phyloP scores from a whole-genome alignment of 139 green algal genomes.

The Picochlorum sp. region DNA sequence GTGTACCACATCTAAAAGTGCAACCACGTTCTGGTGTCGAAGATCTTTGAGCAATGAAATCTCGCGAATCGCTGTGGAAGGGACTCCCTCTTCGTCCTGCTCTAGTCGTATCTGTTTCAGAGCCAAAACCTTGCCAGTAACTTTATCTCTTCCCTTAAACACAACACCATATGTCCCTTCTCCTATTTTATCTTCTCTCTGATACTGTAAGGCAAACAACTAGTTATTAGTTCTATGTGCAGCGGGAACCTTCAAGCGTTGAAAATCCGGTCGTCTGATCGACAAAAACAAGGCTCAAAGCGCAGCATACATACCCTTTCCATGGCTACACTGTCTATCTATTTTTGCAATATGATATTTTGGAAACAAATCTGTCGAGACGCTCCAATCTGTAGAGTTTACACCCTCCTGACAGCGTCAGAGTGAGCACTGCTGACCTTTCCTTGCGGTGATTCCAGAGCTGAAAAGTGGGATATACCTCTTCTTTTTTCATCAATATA shows the following conservation, averaged over 20 bases:
- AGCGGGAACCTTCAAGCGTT: too few species aligned
- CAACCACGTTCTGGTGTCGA: slow-evolving; percentile 70
- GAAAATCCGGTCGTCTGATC: too few species aligned
- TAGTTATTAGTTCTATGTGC: neutral
- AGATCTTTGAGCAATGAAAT: slow-evolving; percentile 84
- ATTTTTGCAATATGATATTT: neutral
- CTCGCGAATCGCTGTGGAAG: slow-evolving; percentile 68
- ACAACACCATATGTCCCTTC: slow-evolving; percentile 98
- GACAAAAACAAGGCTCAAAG: too few species aligned
- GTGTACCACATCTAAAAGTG: slow-evolving; percentile 79
- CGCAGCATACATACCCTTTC: neutral
- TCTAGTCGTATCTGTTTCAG: slow-evolving; percentile 90
- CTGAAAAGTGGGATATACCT: too few species aligned
- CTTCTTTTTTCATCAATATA: too few species aligned
- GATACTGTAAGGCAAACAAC: slow-evolving; percentile 40
- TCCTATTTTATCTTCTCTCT: slow-evolving; percentile 84
- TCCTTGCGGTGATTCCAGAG: too few species aligned
- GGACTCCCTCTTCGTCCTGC: slow-evolving; percentile 77
- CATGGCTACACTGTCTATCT: neutral
- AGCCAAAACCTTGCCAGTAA: slow-evolving; percentile 60
- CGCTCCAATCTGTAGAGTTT: too few species aligned
- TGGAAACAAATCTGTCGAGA: too few species aligned
- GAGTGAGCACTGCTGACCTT: too few species aligned
- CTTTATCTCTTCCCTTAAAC: slow-evolving; percentile 78
- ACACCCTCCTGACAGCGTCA: too few species aligned